Base-by-base conservation (phyloP, 2,329 filamentous ascomycete species). In the Geoglossum cookeanum region DNA sequence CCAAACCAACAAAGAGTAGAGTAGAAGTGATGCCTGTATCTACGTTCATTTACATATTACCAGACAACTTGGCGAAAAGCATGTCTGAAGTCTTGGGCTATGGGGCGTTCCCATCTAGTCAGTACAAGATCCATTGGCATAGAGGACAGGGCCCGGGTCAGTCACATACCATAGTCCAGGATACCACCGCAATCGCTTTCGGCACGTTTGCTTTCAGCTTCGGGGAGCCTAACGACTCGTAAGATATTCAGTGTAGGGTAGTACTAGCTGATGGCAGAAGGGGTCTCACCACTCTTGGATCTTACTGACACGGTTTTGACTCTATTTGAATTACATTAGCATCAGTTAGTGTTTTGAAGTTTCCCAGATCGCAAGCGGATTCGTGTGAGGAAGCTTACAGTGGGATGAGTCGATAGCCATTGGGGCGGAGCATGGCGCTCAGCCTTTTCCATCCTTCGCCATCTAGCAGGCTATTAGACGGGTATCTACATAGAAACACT, bases 321-420 rank as follows among this genome's bases (percentile, higher is more conserved):
- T 74, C 62, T 69, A 60, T 29, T 35, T 11, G 22, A 17, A 33
- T 22, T 22, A 22, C 22, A 22, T 17, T 3, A n/a, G 33, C 6
- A 45, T 51, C 17, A 55, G 47, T 42, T 3, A 29, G 29, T 11
- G 9, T 27, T 54, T 17, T n/a, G 6, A 9, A 54, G 7, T n/a
- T 17, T 37, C 8, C 13, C 11, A 27, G 22, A 17, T 49, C 17
- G 44, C n/a, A 52, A 15, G 15, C 29, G 54, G 35, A 5, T 22
- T 55, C 22, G 4, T 9, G 17, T 45, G 3, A 5, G 3, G 4
- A 15, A 49, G 55, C 67, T 59, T 65, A 71, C 69, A 51, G 75
- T 74, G 30, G 80, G 80, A 69, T 83, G 80, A 3, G 80, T 82
- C 17, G 73, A 77, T 59, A 83, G 64, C 58, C 81, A 76, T 62